phyloP scores from a whole-genome alignment of 2,329 filamentous ascomycete species.

The Epichloe brachyelytri region DNA sequence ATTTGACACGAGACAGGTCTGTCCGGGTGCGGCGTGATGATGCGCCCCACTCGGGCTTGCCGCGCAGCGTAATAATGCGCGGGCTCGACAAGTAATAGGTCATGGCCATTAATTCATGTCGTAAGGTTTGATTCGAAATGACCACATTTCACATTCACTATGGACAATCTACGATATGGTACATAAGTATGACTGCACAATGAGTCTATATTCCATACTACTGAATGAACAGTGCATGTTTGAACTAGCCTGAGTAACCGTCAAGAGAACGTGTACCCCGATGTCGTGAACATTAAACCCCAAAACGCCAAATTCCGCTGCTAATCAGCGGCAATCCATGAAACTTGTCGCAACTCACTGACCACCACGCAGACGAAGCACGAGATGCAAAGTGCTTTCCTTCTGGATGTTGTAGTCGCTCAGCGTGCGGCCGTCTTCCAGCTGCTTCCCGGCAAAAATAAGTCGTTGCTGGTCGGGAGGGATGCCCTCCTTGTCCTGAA shows the following conservation, averaged over 20 bases:
- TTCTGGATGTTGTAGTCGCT: conserved; percentile 97
- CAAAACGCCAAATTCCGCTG: conserved; percentile 59
- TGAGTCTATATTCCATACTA: background rate
- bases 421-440: conserved; percentile 83
- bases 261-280: background rate
- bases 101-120: background rate
- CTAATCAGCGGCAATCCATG: conserved; percentile 30
- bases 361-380: conserved; percentile 70
- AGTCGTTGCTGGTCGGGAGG: conserved; percentile 89
- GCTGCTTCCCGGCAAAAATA: conserved; percentile 87
- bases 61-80: no score
- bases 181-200: background rate
- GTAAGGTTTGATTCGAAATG: background rate
- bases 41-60: background rate
- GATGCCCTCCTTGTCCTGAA: conserved; percentile 87
- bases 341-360: conserved; percentile 43
- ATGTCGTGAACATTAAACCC: background rate
- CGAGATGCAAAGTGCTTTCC: conserved; percentile 69
- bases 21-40: no score
- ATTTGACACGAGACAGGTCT: background rate
- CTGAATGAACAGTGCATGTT: background rate
- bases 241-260: background rate
- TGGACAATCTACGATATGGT: no score
- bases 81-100: no score
- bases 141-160: no score